phyloP scores from a whole-genome alignment of 2,329 filamentous ascomycete species.

The Lasiodiplodia sp. region DNA sequence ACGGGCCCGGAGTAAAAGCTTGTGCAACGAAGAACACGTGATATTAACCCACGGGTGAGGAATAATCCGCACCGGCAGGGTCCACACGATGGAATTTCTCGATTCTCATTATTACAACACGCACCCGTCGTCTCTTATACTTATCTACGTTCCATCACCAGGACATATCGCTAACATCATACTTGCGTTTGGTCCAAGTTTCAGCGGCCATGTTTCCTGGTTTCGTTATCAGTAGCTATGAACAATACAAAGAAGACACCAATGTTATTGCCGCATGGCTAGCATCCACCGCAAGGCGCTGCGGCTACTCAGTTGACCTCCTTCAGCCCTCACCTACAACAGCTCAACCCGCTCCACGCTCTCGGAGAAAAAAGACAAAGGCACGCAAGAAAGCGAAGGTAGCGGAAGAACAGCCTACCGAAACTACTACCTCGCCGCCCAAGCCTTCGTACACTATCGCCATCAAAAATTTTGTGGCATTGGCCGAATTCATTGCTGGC shows the following conservation, averaged over 20 bases:
- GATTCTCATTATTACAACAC: no score
- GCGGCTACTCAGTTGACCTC: conserved; percentile 41
- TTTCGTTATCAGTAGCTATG: conserved; percentile 45
- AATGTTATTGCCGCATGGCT: conserved; percentile 53
- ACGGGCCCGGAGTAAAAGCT: no score
- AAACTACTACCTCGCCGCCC: background rate
- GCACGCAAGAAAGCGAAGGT: conserved; percentile 37
- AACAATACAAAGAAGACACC: conserved; percentile 53
- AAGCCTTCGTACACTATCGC: conserved; percentile 45
- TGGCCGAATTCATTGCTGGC: conserved; percentile 49
- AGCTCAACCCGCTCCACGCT: background rate
- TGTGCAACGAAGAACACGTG: no score
- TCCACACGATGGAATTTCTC: no score
- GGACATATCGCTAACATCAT: background rate
- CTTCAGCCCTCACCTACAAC: background rate
- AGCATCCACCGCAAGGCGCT: conserved; percentile 49
- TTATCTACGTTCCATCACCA: no score
- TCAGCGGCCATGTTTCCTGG: conserved; percentile 32
- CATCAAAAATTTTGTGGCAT: conserved; percentile 48
- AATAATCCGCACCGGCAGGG: no score
- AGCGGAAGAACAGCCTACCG: background rate
- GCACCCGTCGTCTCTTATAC: no score
- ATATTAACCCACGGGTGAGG: no score
- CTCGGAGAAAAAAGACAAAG: conserved; percentile 39
- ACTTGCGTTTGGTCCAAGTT: background rate